Evolutionary conservation across 305 asterid species (phyloP), one percentile per base, ranked within the genome.

Genomic region (Salvia sclarea): DNA sequence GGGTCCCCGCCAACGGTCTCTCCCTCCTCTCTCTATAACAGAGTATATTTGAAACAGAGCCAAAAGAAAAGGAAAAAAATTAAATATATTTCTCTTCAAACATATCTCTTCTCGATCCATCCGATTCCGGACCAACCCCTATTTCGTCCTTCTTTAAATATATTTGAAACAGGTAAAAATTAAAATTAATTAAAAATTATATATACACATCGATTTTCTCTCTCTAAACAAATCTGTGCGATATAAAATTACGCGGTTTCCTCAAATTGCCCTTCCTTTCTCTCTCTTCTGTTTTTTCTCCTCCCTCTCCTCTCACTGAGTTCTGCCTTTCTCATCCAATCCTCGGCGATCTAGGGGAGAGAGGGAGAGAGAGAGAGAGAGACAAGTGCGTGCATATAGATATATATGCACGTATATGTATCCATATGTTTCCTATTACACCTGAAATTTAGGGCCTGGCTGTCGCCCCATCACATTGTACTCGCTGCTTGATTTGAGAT

Each of bases 191-290:
- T 5, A 9, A 9, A 33, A 2, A 12, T 25, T 25, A 4, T 25
- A 28, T 28, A 28, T 28, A 28, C 5, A 28, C 5, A 30, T 41
- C 14, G 25, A 55, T 35, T 66, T 37, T 66, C 55, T 61, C 55
- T 49, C 31, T 45, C 49, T 16, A 66, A 48, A 5, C 61, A 50
- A 30, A 30, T 37, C 62, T 25, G 41, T 69, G 54, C 65, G 21
- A 61, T 80, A 88, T 82, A 86, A 80, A 82, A 76, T 78, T 66
- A 77, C 90, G 88, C 89, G 83, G 77, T 82, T 84, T 70, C 84
- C 83, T 58, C 78, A 4, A 47, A 12, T 44, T 64, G 8, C 13
- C n/a, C 66, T 56, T 18, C 50, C 25, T 48, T 68, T 54, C 9
- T 66, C 71, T 48, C 44, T 72, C 66, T 49, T 22, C 50, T 69